Base-by-base conservation (phyloP, 257 asterid species). In the Nicotiana paniculata region DNA sequence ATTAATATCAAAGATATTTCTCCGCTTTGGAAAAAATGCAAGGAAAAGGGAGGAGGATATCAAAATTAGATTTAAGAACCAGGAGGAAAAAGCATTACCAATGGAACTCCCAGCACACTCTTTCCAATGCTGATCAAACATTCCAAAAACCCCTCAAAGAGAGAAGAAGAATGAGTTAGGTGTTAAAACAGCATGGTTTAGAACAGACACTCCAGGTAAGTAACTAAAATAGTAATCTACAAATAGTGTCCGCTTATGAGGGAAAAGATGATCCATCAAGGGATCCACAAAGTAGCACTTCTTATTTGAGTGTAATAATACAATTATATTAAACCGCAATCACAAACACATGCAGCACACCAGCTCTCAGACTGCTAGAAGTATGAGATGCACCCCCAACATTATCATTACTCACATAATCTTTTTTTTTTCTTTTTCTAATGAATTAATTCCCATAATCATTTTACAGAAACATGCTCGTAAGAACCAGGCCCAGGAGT, bases 31-130 rank as follows among this genome's bases (percentile, higher is more conserved):
- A 65, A 39, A 9, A 79, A 54, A 28, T n/a, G 8, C 11, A 24
- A 72, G 68, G 57, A 74, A 72, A 33, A 53, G 83, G 15, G 26
- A 35, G 63, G 18, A 69, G 24, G 81, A 83, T 61, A 2, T 69
- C 57, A 12, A 13, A 74, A 10, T 17, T 24, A 28, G 39, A 59
- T 66, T 46, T 59, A 63, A 81, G 33, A 83, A 82, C 54, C 53
- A 63, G 82, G 82, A 77, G 61, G 48, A 21, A 81, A 76, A 76
- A 83, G 83, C 51, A 84, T 58, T 89, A 91, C 94, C 94, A 91
- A 83, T 78, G 90, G 94, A 81, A 87, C 87, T 81, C 94, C 91
- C 48, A 75, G 86, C 58, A 85, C 91, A 82, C 94, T 91, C 90
- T 91, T 83, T 32, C 94, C 94, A 78, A 91, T 88, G 86, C 94